These are phyloP conservation scores for Benincasa hispida DNA, from an alignment of 306 rosid species.

Conservation along the genomic window DNA sequence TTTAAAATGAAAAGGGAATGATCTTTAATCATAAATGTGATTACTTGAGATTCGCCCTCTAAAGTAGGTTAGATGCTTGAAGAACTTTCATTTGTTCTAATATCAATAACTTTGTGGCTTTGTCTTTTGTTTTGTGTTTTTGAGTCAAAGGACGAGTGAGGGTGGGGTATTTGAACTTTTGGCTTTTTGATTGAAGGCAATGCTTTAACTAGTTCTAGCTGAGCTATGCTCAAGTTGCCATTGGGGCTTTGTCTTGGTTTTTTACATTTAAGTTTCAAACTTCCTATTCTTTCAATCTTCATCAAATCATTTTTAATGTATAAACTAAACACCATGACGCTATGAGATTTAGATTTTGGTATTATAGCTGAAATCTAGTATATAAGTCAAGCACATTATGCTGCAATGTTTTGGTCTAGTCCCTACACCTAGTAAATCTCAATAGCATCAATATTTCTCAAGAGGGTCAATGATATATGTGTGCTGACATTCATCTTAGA, in stretches of 20 bases:
- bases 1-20: too few species aligned
- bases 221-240: too few species aligned
- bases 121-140: too few species aligned
- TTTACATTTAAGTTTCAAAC: too few species aligned
- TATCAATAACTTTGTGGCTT: too few species aligned
- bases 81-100: not conserved
- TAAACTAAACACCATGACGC: not conserved
- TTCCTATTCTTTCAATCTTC: not conserved
- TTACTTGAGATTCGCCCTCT: not conserved
- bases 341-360: not conserved
- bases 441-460: not conserved
- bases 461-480: not conserved
- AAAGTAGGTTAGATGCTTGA: too few species aligned
- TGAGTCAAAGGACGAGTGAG: not conserved
- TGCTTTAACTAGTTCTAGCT: too few species aligned
- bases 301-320: not conserved
- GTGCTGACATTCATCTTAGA: not conserved
- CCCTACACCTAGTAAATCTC: not conserved
- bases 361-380: not conserved
- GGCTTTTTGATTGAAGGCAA: too few species aligned
- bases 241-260: not conserved
- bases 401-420: too few species aligned
- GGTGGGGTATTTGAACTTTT: not conserved
- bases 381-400: not conserved
- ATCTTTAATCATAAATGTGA: not conserved